These are phyloP conservation scores for Aspergillus hancockii DNA, from an alignment of 495 filamentous ascomycete species.

Conservation along the genomic window DNA sequence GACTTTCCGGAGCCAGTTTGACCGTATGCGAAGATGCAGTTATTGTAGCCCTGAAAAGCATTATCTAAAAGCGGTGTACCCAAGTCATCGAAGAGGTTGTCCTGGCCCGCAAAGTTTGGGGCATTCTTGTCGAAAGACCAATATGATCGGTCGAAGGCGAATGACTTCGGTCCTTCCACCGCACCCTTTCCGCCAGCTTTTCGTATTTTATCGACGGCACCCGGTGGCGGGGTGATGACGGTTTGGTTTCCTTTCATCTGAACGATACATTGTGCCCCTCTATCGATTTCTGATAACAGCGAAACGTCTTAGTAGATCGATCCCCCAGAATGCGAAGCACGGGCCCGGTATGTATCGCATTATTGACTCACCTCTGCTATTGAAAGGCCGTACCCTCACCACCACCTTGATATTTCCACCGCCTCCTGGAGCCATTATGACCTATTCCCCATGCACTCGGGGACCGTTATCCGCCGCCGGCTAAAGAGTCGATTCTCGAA, in stretches of 20 bases:
- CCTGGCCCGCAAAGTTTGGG: slow-evolving; percentile 84
- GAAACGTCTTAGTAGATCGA: slow-evolving; percentile 12
- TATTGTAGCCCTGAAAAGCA: slow-evolving; percentile 98
- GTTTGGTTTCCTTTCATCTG: slow-evolving; percentile 95
- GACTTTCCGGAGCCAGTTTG: slow-evolving; percentile 99
- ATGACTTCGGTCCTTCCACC: slow-evolving; percentile 80
- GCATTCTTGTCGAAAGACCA: slow-evolving; percentile 92
- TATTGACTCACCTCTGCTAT: slow-evolving; percentile 70
- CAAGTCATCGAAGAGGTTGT: slow-evolving; percentile 83
- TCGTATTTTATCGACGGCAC: slow-evolving; percentile 57
- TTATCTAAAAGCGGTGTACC: slow-evolving; percentile 93
- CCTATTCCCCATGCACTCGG: slow-evolving; percentile 41
- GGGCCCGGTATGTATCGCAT: background rate
- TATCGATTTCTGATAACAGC: slow-evolving; percentile 69
- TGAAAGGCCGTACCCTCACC: slow-evolving; percentile 91
- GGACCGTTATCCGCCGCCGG: slow-evolving; percentile 18
- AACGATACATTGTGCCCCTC: slow-evolving; percentile 95
- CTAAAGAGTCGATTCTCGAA: slow-evolving; percentile 8
- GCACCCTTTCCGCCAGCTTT: slow-evolving; percentile 56
- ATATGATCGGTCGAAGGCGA: slow-evolving; percentile 96
- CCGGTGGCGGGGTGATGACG: slow-evolving; percentile 74
- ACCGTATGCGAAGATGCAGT: slow-evolving; percentile 99
- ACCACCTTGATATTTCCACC: slow-evolving; percentile 99
- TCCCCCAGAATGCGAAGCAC: background rate
- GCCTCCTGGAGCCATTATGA: slow-evolving; percentile 70